Evolutionary conservation across 2,329 filamentous ascomycete genomes (phyloP).

Genomic region (Sarocladiaceae sp.): DNA sequence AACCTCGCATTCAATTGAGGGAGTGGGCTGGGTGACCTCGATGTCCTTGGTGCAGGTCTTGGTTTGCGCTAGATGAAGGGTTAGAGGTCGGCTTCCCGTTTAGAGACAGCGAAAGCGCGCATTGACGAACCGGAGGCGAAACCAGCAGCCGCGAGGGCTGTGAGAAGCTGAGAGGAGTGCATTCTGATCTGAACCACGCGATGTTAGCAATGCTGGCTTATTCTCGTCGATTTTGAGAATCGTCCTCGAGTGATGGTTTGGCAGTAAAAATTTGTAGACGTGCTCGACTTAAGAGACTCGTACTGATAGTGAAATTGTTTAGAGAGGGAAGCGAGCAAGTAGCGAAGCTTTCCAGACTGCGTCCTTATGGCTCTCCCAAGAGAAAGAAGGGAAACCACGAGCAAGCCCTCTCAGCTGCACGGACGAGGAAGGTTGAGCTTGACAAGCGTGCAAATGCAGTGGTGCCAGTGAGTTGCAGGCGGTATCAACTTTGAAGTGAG

Average conservation of each 20-base stretch:
- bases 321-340: background rate
- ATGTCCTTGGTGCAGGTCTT: slow-evolving; percentile 47
- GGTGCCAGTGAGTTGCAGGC: background rate
- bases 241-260: too few relatives aligned
- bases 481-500: background rate
- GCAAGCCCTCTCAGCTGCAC: background rate
- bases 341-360: background rate
- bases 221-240: too few relatives aligned
- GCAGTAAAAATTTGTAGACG: background rate
- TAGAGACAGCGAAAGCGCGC: too few relatives aligned
- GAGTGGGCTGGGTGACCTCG: slow-evolving; percentile 59
- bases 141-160: slow-evolving; percentile 36
- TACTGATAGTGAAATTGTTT: background rate
- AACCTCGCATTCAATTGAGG: slow-evolving; percentile 61
- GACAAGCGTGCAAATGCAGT: background rate
- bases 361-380: background rate
- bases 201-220: slow-evolving; percentile 15
- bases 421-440: background rate
- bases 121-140: slow-evolving; percentile 25
- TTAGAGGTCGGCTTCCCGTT: background rate
- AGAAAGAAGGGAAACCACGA: background rate
- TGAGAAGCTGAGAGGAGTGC: slow-evolving; percentile 40
- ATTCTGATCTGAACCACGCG: slow-evolving; percentile 33
- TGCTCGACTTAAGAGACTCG: background rate
- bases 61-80: slow-evolving; percentile 17